Conservation (phyloP, 495 filamentous ascomycete genomes). For the Coniosporium apollinis region DNA sequence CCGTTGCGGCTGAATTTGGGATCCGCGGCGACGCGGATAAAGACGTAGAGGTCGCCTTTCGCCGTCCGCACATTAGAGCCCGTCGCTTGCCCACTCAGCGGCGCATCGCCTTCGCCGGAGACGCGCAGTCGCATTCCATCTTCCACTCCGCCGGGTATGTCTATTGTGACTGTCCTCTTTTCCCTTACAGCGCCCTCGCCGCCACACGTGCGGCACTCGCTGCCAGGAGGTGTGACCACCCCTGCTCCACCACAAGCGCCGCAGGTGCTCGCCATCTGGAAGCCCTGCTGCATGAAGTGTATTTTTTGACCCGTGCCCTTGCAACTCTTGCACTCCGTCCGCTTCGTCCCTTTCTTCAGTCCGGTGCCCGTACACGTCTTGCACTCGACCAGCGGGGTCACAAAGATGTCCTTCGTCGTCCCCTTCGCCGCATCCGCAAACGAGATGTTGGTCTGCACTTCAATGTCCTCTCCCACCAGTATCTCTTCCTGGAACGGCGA, state of each 20-base stretch:
- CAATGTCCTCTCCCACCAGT: conserved; percentile 79
- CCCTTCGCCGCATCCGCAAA: conserved; percentile 97
- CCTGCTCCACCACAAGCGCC: conserved; percentile 62
- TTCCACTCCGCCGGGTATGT: conserved; percentile 87
- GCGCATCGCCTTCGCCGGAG: conserved; percentile 68
- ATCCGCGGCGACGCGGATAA: conserved; percentile 68
- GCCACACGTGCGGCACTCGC: conserved; percentile 58
- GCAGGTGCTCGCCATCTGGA: conserved; percentile 90
- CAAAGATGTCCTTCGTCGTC: conserved; percentile 54
- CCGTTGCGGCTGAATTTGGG: conserved; percentile 71
- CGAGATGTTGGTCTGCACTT: conserved; percentile 77
- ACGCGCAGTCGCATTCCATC: conserved; percentile 85
- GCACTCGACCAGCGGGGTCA: conserved; percentile 62
- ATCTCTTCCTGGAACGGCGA: conserved; percentile 59
- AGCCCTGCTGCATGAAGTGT: conserved; percentile 77
- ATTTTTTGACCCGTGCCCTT: conserved; percentile 74
- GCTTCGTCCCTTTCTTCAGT: conserved; percentile 61
- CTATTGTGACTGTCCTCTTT: conserved; percentile 60
- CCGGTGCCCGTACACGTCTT: conserved; percentile 69
- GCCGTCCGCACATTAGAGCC: conserved; percentile 39
- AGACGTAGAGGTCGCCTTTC: conserved; percentile 75
- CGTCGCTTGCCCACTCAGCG: conserved; percentile 47
- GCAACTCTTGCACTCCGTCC: conserved; percentile 59
- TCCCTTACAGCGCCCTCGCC: conserved; percentile 69
- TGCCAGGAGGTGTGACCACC: conserved; percentile 50